Evolutionary conservation across 805 yeast species (phyloP), one percentile per base, ranked within the genome.

Genomic region (Jamesozyma hellenica): DNA sequence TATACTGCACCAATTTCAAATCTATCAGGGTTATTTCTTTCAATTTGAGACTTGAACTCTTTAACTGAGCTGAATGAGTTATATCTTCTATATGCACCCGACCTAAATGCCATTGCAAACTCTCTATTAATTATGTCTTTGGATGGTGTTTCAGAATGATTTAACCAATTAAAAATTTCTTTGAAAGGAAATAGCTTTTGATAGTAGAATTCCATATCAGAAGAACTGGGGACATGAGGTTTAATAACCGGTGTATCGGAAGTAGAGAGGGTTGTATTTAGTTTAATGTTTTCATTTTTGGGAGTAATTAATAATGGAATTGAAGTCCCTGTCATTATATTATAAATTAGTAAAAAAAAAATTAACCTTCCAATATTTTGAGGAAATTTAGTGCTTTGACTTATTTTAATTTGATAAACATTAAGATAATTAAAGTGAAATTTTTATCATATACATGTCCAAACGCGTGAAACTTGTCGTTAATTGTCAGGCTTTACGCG

Each of bases 1-100:
- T 87, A 92, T 4, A 87, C 79, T 0, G 97, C 95, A 26, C 98
- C 98, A 36, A 92, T 74, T 63, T 92, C 98, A 56, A 92, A 92
- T 60, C 98, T 79, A 28, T 82, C 77, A 1, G 98, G 98, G 43
- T 77, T 76, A 13, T 85, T 73, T 36, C 65, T 70, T 16, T 80
- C 70, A 3, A 88, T 90, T 11, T 83, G 76, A n/a, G 71, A 65
- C 53, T 82, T 84, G 63, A 92, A 85, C 35, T 83, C 94, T 32
- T 76, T 82, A 17, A 67, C 68, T 3, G 72, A 65, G 1, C 64
- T 62, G 50, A 72, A 92, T 1, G 96, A 82, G 53, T 81, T 82
- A 64, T 88, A 90, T 49, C 98, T 81, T 49, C 84, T 82, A 56
- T 90, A 92, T 1, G 87, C 92, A 13, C 94, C 96, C 25, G 84